A percentile compares a stretch with the other conserved stretches of the same genome.
These are phyloP conservation scores for Pichia sp. DNA, from an alignment of 1,139 yeast genomes.

Conservation along the genomic window DNA sequence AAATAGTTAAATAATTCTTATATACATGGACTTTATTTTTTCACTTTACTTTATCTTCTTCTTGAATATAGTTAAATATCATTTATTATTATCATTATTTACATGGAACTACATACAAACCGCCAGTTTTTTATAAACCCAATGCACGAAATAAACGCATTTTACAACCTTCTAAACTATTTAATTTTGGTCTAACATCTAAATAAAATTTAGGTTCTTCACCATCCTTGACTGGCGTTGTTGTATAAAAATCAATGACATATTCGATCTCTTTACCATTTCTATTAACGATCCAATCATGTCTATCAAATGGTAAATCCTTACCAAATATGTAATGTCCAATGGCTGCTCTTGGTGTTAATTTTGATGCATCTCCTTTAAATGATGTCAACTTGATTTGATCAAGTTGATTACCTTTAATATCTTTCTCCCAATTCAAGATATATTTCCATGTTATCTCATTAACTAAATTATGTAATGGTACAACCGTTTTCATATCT, in stretches of 20 bases:
- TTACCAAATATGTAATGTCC: constrained; percentile 55
- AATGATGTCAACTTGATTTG: constrained; percentile 81
- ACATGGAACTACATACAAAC: too few relatives aligned
- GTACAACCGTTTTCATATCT: constrained; percentile 89
- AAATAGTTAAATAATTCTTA: too few relatives aligned
- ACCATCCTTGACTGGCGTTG: constrained; percentile 32
- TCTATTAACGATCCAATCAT: constrained; percentile 89
- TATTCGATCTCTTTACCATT: constrained; percentile 82
- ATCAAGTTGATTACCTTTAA: constrained; percentile 66
- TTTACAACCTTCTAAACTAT: constrained; percentile 71
- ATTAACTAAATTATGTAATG: constrained; percentile 89
- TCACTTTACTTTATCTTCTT: constrained; percentile 2
- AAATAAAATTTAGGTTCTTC: constrained; percentile 59
- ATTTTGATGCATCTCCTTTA: constrained; percentile 77
- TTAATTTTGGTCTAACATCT: constrained; percentile 88
- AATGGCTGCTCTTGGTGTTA: constrained; percentile 87
- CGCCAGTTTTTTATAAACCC: constrained; percentile 42
- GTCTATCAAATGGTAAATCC: constrained; percentile 86
- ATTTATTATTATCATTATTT: too few relatives aligned
- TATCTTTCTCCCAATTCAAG: constrained; percentile 67
- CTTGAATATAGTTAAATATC: constrained; percentile 10
- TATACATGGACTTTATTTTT: too few relatives aligned
- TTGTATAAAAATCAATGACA: constrained; percentile 82
- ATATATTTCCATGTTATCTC: constrained; percentile 91
- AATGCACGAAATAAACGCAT: constrained; percentile 56